A percentile compares a stretch with the other conserved stretches of the same genome.
Evolutionary conservation across 2,329 filamentous ascomycete species (phyloP).

Genomic region (Ceratocystiopsis minuta): DNA sequence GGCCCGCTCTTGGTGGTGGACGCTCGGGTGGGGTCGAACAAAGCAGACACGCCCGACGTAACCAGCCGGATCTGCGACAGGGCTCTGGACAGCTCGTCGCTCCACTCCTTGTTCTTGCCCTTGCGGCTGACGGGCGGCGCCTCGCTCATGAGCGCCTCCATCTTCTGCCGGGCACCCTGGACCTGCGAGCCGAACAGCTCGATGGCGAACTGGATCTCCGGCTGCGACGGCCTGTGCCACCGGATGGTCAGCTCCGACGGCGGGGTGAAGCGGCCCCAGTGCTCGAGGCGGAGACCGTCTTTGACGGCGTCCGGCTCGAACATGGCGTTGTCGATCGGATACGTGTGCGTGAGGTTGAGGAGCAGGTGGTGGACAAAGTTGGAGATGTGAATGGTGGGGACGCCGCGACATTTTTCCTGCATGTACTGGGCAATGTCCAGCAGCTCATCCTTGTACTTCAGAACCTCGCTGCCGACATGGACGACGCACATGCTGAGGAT

Average conservation of each 20-base stretch:
- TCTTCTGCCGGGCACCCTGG: slow-evolving; percentile 52
- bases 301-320: slow-evolving; percentile 64
- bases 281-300: slow-evolving; percentile 52
- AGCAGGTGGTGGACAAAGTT: slow-evolving; percentile 95
- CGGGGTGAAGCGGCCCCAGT: slow-evolving; percentile 70
- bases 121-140: slow-evolving; percentile 71
- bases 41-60: slow-evolving; percentile 70
- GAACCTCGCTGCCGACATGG: slow-evolving; percentile 76
- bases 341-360: slow-evolving; percentile 85
- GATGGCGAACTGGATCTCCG: slow-evolving; percentile 76
- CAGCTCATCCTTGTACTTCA: slow-evolving; percentile 76
- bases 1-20: slow-evolving; percentile 26
- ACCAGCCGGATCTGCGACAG: slow-evolving; percentile 77
- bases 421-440: slow-evolving; percentile 88
- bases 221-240: slow-evolving; percentile 71
- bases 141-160: slow-evolving; percentile 65
- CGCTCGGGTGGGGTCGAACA: slow-evolving; percentile 68
- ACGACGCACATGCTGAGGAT: slow-evolving; percentile 97
- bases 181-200: slow-evolving; percentile 77
- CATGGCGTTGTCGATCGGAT: slow-evolving; percentile 73
- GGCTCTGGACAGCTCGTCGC: slow-evolving; percentile 83
- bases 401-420: slow-evolving; percentile 86
- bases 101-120: slow-evolving; percentile 97
- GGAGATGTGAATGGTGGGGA: slow-evolving; percentile 88
- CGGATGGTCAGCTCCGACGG: slow-evolving; percentile 64